These are phyloP conservation scores for Microthyrium microscopicum DNA, from an alignment of 2,329 filamentous ascomycete genomes.

Conservation along the genomic window DNA sequence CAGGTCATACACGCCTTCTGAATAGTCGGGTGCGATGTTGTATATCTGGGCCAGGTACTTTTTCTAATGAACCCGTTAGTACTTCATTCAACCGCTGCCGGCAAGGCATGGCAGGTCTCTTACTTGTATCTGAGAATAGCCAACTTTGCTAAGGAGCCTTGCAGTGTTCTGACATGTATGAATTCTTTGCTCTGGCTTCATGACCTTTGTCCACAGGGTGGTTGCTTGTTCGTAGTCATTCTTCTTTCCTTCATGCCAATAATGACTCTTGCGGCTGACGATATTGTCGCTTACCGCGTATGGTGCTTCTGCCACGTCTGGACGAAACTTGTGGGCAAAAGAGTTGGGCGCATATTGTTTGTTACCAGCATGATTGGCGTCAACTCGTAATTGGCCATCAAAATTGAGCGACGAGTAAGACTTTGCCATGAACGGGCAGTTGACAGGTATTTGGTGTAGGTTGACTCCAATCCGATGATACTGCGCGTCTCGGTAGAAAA, in stretches of 20 bases:
- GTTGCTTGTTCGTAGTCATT: slow-evolving; percentile 36
- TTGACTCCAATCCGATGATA: slow-evolving; percentile 37
- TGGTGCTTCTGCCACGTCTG: slow-evolving; percentile 33
- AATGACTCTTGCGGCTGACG: slow-evolving; percentile 35
- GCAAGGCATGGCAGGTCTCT: not conserved
- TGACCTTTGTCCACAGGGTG: slow-evolving; percentile 32
- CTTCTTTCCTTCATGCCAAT: slow-evolving; percentile 36
- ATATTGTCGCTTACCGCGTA: slow-evolving; percentile 33
- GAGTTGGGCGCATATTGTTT: slow-evolving; percentile 36
- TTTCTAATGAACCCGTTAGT: slow-evolving; percentile 13
- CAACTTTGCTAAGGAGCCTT: slow-evolving; percentile 27
- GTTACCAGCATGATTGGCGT: slow-evolving; percentile 31
- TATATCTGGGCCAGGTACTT: slow-evolving; percentile 37
- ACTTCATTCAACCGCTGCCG: too few species aligned
- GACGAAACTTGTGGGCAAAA: slow-evolving; percentile 34
- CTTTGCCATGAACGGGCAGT: slow-evolving; percentile 33
- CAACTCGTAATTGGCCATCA: slow-evolving; percentile 31
- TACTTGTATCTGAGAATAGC: slow-evolving; percentile 27
- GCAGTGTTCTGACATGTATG: slow-evolving; percentile 35
- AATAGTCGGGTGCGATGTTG: slow-evolving; percentile 31
- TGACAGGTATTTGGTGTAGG: slow-evolving; percentile 31
- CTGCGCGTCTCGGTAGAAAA: slow-evolving; percentile 34
- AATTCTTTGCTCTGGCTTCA: slow-evolving; percentile 26
- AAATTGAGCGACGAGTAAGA: slow-evolving; percentile 31
- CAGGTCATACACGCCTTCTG: slow-evolving; percentile 29